phyloP scores from a whole-genome alignment of 139 green algal genomes.

The Raphidocelis subcapitata region DNA sequence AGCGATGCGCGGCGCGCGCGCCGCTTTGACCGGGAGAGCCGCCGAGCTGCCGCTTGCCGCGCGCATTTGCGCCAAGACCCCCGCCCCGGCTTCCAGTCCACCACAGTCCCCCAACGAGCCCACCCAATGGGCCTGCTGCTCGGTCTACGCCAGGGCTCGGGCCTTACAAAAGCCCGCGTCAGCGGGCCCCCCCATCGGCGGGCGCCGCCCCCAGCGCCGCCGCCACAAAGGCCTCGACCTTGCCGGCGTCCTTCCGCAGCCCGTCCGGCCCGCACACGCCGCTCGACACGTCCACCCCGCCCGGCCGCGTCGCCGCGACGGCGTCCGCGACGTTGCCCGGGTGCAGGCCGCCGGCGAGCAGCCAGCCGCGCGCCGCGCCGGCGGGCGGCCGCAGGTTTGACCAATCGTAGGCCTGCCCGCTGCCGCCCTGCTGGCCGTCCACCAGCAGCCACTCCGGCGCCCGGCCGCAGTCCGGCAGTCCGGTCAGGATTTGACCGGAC shows the following conservation, averaged over 20 bases:
- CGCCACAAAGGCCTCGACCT: slow-evolving; percentile 40
- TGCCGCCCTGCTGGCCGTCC: slow-evolving; percentile 67
- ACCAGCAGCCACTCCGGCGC: slow-evolving; percentile 74
- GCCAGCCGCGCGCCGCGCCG: slow-evolving; percentile 56
- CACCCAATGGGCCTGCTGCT: too few relatives aligned
- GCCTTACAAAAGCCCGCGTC: too few relatives aligned
- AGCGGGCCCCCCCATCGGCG: background rate
- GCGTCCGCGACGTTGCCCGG: slow-evolving; percentile 72
- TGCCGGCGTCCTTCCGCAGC: slow-evolving; percentile 43
- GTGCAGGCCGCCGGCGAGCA: slow-evolving; percentile 74
- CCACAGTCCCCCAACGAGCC: too few relatives aligned
- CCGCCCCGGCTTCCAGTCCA: too few relatives aligned
- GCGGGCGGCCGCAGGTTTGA: slow-evolving; percentile 31
- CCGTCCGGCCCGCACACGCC: slow-evolving; percentile 70
- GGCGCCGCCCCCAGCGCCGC: slow-evolving; percentile 16
- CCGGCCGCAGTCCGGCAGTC: slow-evolving; percentile 30
- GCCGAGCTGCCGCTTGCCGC: too few relatives aligned
- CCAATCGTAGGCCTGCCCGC: slow-evolving; percentile 70
- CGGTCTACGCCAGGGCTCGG: too few relatives aligned
- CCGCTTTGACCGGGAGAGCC: too few relatives aligned
- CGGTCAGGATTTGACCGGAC: slow-evolving; percentile 53
- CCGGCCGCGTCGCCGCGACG: slow-evolving; percentile 46
- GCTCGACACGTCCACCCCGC: slow-evolving; percentile 81
- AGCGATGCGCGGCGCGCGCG: too few relatives aligned
- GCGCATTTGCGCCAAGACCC: too few relatives aligned